phyloP scores from a whole-genome alignment of 345 rosid species.

The Triadica sebifera region DNA sequence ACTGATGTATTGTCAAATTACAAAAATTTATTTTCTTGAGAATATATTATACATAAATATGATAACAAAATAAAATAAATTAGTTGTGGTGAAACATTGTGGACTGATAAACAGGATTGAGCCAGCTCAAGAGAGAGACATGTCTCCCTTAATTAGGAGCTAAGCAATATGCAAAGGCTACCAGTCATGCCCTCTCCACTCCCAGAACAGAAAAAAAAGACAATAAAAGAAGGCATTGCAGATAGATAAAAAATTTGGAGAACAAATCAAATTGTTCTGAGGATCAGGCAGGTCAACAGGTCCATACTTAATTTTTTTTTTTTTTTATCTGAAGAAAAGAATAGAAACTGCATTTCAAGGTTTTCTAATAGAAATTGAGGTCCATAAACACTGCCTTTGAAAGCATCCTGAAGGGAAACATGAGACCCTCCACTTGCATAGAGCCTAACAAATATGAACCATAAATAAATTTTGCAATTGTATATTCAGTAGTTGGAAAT shows the following conservation, averaged over 20 bases:
- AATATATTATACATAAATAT: background rate
- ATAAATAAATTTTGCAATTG: background rate
- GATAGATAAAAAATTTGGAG: background rate
- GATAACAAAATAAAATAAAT: background rate
- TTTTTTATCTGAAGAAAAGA: background rate
- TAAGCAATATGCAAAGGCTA: background rate
- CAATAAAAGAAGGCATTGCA: background rate
- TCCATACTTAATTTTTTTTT: background rate
- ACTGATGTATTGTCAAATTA: background rate
- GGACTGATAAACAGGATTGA: background rate
- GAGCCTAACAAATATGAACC: background rate
- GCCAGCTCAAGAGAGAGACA: background rate
- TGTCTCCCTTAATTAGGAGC: background rate
- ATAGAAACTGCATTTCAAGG: background rate
- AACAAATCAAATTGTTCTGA: background rate
- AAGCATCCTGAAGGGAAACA: background rate
- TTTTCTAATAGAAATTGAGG: background rate
- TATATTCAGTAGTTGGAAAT: background rate
- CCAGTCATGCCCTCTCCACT: background rate
- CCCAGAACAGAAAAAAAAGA: background rate
- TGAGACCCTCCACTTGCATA: background rate
- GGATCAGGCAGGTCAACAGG: background rate
- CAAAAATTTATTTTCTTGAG: background rate
- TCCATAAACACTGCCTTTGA: background rate
- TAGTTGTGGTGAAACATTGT: background rate